These are phyloP conservation scores for Trichocladium uniseriatum DNA, from an alignment of 495 filamentous ascomycete species.

Conservation along the genomic window DNA sequence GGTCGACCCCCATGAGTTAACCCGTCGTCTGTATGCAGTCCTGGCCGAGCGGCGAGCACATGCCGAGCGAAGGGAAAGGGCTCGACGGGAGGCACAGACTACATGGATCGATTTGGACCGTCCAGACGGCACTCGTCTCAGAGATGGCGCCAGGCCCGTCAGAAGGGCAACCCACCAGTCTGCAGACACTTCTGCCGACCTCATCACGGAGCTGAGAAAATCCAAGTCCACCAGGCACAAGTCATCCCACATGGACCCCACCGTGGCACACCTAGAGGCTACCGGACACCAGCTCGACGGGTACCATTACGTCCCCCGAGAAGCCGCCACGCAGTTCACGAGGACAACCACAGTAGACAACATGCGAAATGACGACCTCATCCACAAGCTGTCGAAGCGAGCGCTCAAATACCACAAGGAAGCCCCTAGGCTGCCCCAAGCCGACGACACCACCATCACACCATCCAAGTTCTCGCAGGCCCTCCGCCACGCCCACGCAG, in stretches of 20 bases:
- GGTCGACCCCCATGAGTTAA: conserved; percentile 44
- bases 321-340: conserved; percentile 41
- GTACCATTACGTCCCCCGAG: conserved; percentile 34
- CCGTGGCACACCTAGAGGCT: background rate
- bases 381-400: conserved; percentile 24
- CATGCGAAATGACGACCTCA: conserved; percentile 26
- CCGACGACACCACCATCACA: background rate
- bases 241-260: background rate
- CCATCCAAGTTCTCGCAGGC: conserved; percentile 11
- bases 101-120: background rate
- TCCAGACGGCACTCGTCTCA: background rate
- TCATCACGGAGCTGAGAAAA: conserved; percentile 11
- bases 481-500: conserved; percentile 11
- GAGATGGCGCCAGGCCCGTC: conserved; percentile 1
- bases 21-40: conserved; percentile 35
- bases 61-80: conserved; percentile 9
- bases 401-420: conserved; percentile 29
- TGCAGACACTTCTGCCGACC: conserved; percentile 5
- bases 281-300: conserved; percentile 11
- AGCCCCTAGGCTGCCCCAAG: conserved; percentile 1
- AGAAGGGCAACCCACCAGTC: conserved; percentile 3
- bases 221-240: conserved; percentile 17
- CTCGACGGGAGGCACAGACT: background rate
- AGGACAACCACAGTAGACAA: conserved; percentile 36
- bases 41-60: conserved; percentile 35